phyloP scores from a whole-genome alignment of 2,329 filamentous ascomycete species.

The Colletotrichum eleusines region DNA sequence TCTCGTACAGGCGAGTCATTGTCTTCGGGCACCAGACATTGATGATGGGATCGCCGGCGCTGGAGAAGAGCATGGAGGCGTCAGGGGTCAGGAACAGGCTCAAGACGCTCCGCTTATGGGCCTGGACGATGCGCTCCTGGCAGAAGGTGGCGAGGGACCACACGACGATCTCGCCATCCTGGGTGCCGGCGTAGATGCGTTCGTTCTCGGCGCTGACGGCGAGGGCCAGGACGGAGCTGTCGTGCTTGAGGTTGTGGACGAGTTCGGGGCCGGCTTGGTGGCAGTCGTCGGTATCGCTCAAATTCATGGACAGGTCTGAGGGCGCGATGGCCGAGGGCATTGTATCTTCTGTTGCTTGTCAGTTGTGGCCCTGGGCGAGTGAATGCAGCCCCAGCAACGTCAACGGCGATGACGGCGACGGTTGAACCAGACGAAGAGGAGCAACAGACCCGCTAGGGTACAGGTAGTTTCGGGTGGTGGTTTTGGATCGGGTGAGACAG shows the following conservation, averaged over 20 bases:
- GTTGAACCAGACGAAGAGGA: background rate
- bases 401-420: background rate
- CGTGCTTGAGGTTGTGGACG: constrained; percentile 80
- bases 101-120: constrained; percentile 91
- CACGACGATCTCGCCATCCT: constrained; percentile 91
- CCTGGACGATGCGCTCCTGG: constrained; percentile 81
- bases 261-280: constrained; percentile 66
- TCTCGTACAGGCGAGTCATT: constrained; percentile 83
- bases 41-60: constrained; percentile 91
- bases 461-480: background rate
- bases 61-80: constrained; percentile 84
- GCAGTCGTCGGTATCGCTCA: constrained; percentile 45
- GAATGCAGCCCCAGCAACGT: background rate
- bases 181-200: constrained; percentile 90
- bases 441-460: constrained; percentile 2
- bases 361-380: constrained; percentile 6
- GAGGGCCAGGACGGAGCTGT: constrained; percentile 84
- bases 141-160: constrained; percentile 93
- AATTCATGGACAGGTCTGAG: constrained; percentile 41
- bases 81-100: constrained; percentile 85
- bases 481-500: constrained; percentile 14
- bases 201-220: constrained; percentile 82
- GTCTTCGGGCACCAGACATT: constrained; percentile 90
- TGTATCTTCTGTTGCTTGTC: constrained; percentile 38
- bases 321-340: constrained; percentile 40